Evolutionary conservation across 768 basidiomycete species (phyloP), one percentile per base, ranked within the genome.

Genomic region (Podaxis sp.): DNA sequence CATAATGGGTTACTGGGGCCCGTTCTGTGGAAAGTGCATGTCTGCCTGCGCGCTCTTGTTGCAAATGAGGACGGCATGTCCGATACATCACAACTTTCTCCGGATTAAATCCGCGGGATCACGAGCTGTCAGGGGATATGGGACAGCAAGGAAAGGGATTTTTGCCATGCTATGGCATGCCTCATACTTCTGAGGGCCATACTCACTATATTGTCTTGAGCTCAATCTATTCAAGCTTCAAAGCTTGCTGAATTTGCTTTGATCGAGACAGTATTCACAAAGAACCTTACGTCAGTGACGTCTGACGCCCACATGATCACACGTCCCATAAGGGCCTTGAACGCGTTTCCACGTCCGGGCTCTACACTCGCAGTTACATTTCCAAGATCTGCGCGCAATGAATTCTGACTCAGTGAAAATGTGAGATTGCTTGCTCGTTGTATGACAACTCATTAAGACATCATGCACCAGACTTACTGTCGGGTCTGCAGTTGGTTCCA

Each of bases 401-500:
- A 54, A 33, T 40, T 22, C 58, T 4, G 41, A 57, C 17, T 55
- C 68, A 11, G 63, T 67, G 41, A 67, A 66, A 63, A 68, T 69
- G 69, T 69, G 56, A 62, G 66, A 13, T 6, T 36, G 7, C 2
- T 28, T n/a, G 40, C 38, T 26, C 44, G 30, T 22, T 6, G 24
- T 4, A 58, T 49, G 53, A 1, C 11, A 15, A 10, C 28, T 58
- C 51, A 28, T 20, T 59, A 41, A 53, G 17, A 65, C n/a, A 60
- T 50, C 4, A 53, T 30, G 67, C 64, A 60, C 13, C 13, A 84
- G 84, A 44, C 78, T 97, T 60, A 87, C 91, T 4, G 87, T 96
- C 49, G 95, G 95, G 15, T 87, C 95, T 56, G 87, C 91, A 5
- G 76, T 80, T 37, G 95, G 95, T 28, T 84, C 85, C 1, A 86